Base-by-base conservation (phyloP, 768 basidiomycete genomes). In the Mycena leptocephala region DNA sequence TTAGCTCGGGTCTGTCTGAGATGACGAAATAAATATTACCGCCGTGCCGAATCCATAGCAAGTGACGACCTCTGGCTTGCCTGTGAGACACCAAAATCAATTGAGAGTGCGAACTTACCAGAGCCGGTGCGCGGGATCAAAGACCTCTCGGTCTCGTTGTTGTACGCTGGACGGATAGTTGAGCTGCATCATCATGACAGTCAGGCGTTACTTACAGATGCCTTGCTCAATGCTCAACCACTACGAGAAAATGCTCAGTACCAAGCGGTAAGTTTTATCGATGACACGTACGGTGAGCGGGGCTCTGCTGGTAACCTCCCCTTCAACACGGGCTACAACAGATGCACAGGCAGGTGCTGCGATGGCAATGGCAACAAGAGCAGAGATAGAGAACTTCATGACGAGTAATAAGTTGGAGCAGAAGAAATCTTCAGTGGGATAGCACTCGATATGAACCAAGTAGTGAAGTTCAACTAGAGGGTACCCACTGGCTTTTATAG, bases 221-320 rank as follows among this genome's bases (percentile, higher is more conserved):
- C 66, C 53, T 33, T 37, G 10, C 26, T 68, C 66, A 18, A 68
- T 48, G 51, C 66, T 68, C 48, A 68, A 56, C 66, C 66, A 68
- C 66, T 68, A 22, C 26, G 11, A 16, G 30, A 67, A 24, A 10
- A 39, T 0, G 20, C 9, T 33, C 46, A 51, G 33, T 26, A 24
- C 5, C n/a, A 26, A 9, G 28, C 16, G 10, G 2, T 13, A 24
- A 24, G 8, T 11, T 8, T 33, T 18, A 18, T 22, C 30, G 43
- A 46, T 33, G n/a, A 26, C 5, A 39, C 18, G 26, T 22, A 68
- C 66, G 35, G n/a, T 68, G 24, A 13, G 51, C 4, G 51, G 51
- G 11, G 24, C 24, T 11, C 5, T 24, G 22, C 18, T 35, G n/a
- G 51, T 16, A 13, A 55, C 37, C 0, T 68, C 33, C 1, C 66